Conservation (phyloP, 495 filamentous ascomycete species). For the Aeminium ludgeri region DNA sequence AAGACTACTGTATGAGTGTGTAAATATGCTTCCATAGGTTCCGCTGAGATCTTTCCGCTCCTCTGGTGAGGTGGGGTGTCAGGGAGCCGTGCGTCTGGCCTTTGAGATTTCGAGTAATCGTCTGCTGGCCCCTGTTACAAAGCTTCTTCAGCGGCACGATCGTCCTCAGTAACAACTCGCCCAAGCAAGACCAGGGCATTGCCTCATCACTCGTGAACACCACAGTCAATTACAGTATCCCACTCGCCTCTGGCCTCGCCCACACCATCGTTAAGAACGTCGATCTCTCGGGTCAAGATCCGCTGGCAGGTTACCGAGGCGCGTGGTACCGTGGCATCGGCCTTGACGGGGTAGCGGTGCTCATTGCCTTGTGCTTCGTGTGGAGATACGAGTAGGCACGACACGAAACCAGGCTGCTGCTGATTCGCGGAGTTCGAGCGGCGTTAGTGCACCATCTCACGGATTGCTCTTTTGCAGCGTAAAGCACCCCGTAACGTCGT, state of each 20-base stretch:
- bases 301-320: constrained; percentile 37
- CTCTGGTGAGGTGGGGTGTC: no score
- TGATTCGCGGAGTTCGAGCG: no score
- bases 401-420: no score
- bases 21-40: no score
- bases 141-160: constrained; percentile 42
- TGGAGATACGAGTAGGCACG: background rate
- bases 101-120: no score
- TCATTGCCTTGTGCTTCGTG: constrained; percentile 1
- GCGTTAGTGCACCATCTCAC: no score
- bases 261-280: constrained; percentile 44
- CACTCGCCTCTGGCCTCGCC: constrained; percentile 47
- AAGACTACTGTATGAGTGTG: no score
- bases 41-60: no score
- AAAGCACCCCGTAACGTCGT: no score
- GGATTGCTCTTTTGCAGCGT: no score
- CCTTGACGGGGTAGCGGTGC: constrained; percentile 12
- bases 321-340: constrained; percentile 43
- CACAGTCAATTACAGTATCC: constrained; percentile 50
- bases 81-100: no score
- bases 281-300: constrained; percentile 25
- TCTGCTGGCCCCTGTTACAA: no score
- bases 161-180: constrained; percentile 40
- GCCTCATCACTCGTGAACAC: constrained; percentile 48
- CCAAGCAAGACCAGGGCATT: constrained; percentile 44